Percentiles rank a stretch among this genome's conserved stretches.
Conservation (phyloP, 1,284 basidiomycete genomes). For the Trichosporon inkin region DNA sequence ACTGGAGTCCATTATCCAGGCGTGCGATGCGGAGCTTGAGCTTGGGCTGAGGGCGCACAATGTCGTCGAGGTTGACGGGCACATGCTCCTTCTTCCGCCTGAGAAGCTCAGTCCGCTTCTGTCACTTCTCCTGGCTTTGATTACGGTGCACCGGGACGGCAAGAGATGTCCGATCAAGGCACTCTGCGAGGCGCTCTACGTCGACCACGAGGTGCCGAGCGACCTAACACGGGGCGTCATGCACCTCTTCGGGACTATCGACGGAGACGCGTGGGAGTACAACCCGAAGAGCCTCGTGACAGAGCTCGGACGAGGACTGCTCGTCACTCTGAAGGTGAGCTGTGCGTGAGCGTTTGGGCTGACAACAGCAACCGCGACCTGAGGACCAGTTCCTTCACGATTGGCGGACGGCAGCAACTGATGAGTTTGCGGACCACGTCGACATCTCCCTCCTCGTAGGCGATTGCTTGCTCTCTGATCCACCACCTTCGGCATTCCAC, state of each 20-base stretch:
- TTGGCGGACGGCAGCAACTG: constrained; percentile 70
- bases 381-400: constrained; percentile 58
- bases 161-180: background rate
- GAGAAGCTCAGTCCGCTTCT: constrained; percentile 65
- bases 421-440: constrained; percentile 62
- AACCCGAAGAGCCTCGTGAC: constrained; percentile 34
- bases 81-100: constrained; percentile 56
- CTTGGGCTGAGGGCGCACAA: constrained; percentile 61
- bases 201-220: constrained; percentile 67
- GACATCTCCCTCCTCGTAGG: constrained; percentile 60
- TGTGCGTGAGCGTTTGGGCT: constrained; percentile 52
- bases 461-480: constrained; percentile 58
- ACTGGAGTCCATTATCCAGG: constrained; percentile 64
- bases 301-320: constrained; percentile 57
- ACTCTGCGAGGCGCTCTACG: constrained; percentile 59
- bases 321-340: constrained; percentile 62
- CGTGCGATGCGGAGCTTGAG: constrained; percentile 68
- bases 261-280: constrained; percentile 28
- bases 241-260: constrained; percentile 67
- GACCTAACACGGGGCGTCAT: constrained; percentile 66
- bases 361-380: constrained; percentile 43
- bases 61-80: constrained; percentile 64
- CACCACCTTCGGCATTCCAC: constrained; percentile 24
- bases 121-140: constrained; percentile 64
- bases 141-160: constrained; percentile 44